Conservation (phyloP, 169 alveolate species). For the Plasmodium vivax region DNA sequence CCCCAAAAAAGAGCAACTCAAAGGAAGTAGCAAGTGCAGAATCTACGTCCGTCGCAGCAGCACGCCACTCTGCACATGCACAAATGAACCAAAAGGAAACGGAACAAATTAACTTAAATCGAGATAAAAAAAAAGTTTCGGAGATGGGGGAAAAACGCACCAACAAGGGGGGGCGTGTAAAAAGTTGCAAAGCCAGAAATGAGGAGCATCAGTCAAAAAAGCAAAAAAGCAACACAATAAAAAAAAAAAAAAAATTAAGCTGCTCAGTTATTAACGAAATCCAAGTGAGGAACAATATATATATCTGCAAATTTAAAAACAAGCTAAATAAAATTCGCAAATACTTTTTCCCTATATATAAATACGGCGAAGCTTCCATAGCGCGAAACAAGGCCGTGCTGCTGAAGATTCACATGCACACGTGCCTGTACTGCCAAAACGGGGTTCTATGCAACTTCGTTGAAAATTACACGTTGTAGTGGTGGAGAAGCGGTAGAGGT, state of each 20-base stretch:
- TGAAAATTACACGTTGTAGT: slow-evolving; percentile 40
- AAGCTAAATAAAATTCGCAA: slow-evolving; percentile 46
- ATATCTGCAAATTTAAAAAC: slow-evolving; percentile 27
- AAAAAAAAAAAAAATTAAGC: slow-evolving; percentile 19
- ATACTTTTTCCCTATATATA: slow-evolving; percentile 56
- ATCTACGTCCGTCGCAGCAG: background rate
- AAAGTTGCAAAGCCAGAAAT: background rate
- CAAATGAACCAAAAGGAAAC: background rate
- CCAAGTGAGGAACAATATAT: slow-evolving; percentile 31
- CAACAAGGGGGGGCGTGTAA: background rate
- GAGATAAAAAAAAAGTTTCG: background rate
- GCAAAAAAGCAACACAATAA: background rate
- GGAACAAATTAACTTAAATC: background rate
- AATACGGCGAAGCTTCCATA: slow-evolving; percentile 24
- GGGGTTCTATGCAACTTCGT: slow-evolving; percentile 60
- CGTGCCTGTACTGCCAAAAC: slow-evolving; percentile 48
- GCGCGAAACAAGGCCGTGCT: slow-evolving; percentile 44
- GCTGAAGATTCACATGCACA: slow-evolving; percentile 23
- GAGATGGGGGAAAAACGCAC: background rate
- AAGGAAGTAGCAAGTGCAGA: background rate
- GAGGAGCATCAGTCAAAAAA: background rate
- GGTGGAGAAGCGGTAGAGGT: background rate
- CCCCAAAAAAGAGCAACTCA: background rate
- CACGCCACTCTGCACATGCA: background rate
- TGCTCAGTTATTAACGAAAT: slow-evolving; percentile 8